Evolutionary conservation across 805 yeast species (phyloP).

Genomic region (Millerago galiae): DNA sequence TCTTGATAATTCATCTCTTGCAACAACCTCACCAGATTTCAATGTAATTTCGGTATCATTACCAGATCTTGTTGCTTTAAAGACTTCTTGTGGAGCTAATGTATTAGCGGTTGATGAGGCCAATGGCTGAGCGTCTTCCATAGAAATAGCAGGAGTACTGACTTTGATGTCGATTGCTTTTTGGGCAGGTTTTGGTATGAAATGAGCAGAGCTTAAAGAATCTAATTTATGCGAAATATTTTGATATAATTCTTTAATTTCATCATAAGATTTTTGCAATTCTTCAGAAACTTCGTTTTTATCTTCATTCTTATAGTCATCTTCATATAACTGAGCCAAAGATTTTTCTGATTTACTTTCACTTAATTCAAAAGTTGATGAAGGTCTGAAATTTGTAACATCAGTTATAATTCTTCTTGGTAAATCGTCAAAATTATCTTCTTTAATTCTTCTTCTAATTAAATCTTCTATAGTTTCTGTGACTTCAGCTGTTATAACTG

Average conservation of each 20-base stretch:
- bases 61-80: slow-evolving; percentile 41
- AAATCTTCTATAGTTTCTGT: slow-evolving; percentile 86
- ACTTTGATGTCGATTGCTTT: slow-evolving; percentile 76
- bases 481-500: slow-evolving; percentile 83
- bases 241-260: slow-evolving; percentile 60
- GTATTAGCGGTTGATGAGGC: slow-evolving; percentile 65
- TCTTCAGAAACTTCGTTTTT: slow-evolving; percentile 52
- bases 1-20: slow-evolving; percentile 74
- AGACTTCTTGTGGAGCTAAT: slow-evolving; percentile 94
- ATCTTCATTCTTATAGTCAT: slow-evolving; percentile 56
- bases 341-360: slow-evolving; percentile 84
- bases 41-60: slow-evolving; percentile 58
- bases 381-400: slow-evolving; percentile 53
- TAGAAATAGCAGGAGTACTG: slow-evolving; percentile 70
- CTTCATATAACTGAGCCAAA: slow-evolving; percentile 88
- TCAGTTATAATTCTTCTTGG: slow-evolving; percentile 67
- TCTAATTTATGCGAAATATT: slow-evolving; percentile 68
- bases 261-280: slow-evolving; percentile 67
- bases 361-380: slow-evolving; percentile 55
- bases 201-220: slow-evolving; percentile 89
- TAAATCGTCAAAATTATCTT: slow-evolving; percentile 75
- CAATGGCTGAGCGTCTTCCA: slow-evolving; percentile 97
- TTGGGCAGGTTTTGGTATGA: slow-evolving; percentile 84
- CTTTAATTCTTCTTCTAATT: slow-evolving; percentile 74
- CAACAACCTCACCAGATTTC: slow-evolving; percentile 71